Base-by-base conservation (phyloP, 208 protist genomes). In the Trypanosoma cruzi region DNA sequence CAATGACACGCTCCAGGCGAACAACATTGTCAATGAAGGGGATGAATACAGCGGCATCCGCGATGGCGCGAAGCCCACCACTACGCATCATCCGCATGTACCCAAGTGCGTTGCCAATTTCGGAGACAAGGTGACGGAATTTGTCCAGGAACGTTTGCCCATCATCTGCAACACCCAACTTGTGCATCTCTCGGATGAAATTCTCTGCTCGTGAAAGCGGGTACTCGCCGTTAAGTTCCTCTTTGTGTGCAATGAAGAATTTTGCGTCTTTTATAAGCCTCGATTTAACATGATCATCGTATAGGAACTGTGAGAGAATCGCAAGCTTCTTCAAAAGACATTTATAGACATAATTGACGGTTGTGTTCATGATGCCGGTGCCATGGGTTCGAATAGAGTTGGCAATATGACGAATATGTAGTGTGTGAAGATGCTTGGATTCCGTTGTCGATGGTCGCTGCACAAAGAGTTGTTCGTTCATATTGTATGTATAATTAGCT, bases 71-170 rank as follows among this genome's bases (percentile, higher is more conserved):
- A 4, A 98, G 70, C 34, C 91, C 90, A 36, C 93, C 93, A 65
- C 89, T 90, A 20, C 92, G 85, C 64, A 99, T 89, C 75, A 99
- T 92, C 20, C 98, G 86, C 75, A 99, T 95, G 73, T 98, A 99
- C n/a, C 97, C 98, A 62, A 99, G 87, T 13, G 96, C 96, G 78
- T 99, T 99, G 52, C 97, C 98, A 74, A 99, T 98, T 64, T 99
- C 92, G 18, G 96, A 98, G 54, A 99, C 92, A 11, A 99, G 84
- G 14, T 91, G 74, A 37, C 97, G 82, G 44, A 98, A 98, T 69
- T 98, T 96, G 68, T 97, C 93, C 6, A 99, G 66, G 71, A 97
- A 99, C 18, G 84, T 89, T 36, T 87, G 57, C n/a, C 85, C 86
- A 69, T 93, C 83, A 14, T 91, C 67, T 0, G 85, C 81, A 11